A percentile compares a stretch with the other conserved stretches of the same genome.
phyloP scores from a whole-genome alignment of 2,329 filamentous ascomycete genomes.

The Alternaria atra region DNA sequence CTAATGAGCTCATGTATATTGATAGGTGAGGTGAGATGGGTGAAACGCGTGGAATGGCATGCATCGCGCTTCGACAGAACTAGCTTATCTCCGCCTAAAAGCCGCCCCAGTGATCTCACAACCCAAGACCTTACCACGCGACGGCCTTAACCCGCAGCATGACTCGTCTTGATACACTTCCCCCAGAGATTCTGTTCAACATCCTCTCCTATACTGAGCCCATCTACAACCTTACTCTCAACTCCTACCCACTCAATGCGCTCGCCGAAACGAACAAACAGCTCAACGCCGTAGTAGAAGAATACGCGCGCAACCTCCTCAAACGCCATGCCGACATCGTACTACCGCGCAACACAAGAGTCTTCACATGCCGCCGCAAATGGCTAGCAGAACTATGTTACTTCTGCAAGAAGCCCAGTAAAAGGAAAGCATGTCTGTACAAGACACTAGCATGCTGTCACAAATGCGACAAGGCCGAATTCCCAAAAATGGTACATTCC shows the following conservation, averaged over 20 bases:
- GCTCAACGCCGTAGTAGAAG: slow-evolving; percentile 38
- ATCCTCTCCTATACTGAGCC: slow-evolving; percentile 35
- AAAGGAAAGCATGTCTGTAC: slow-evolving; percentile 37
- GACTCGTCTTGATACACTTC: slow-evolving; percentile 32
- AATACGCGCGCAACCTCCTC: slow-evolving; percentile 40
- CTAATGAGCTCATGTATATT: neutral
- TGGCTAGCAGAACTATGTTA: slow-evolving; percentile 41
- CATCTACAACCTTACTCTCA: slow-evolving; percentile 9
- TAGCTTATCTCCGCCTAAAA: neutral
- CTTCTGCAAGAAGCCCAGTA: slow-evolving; percentile 38
- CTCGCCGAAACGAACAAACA: slow-evolving; percentile 36
- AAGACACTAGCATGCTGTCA: slow-evolving; percentile 34
- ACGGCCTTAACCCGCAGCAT: slow-evolving; percentile 8
- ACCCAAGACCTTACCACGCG: neutral
- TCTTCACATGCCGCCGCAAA: slow-evolving; percentile 30
- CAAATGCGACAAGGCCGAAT: slow-evolving; percentile 35
- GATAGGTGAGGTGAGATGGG: neutral
- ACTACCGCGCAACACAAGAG: slow-evolving; percentile 24
- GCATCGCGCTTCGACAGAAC: neutral
- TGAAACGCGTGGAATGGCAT: neutral
- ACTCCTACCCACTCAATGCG: slow-evolving; percentile 31
- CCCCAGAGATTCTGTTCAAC: slow-evolving; percentile 40
- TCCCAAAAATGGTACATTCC: slow-evolving; percentile 40
- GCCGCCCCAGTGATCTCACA: neutral
- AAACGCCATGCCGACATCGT: slow-evolving; percentile 32